phyloP scores from a whole-genome alignment of 179 eudicot genomes.

The Drosera spatulata region DNA sequence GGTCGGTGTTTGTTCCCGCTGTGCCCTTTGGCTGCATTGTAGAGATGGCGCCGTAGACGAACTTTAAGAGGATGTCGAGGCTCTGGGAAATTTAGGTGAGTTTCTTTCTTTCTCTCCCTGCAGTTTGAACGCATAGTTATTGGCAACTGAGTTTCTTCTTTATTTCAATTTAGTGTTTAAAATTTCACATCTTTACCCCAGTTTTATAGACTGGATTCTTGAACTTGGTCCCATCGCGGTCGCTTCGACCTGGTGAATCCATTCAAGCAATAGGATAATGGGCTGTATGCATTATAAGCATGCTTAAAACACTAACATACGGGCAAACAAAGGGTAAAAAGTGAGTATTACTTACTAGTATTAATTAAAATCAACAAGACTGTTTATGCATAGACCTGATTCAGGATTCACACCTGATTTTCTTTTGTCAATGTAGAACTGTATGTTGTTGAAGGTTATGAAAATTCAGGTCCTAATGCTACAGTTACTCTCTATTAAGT shows the following conservation, averaged over 20 bases:
- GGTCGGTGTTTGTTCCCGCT: not conserved
- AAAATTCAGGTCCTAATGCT: no score
- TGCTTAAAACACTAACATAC: no score
- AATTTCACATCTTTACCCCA: conserved; percentile 11
- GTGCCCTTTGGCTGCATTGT: conserved; percentile 7
- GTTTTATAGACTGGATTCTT: conserved; percentile 10
- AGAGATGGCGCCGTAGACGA: conserved; percentile 5
- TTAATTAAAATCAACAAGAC: no score
- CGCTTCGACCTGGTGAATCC: conserved; percentile 17
- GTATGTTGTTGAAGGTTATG: no score
- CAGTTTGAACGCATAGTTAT: conserved; percentile 1
- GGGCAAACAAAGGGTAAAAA: no score
- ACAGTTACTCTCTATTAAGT: no score
- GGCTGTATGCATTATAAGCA: no score
- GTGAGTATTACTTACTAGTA: no score
- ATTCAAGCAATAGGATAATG: no score
- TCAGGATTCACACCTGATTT: no score
- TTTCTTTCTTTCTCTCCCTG: conserved; percentile 14
- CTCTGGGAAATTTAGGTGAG: conserved; percentile 15
- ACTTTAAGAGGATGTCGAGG: conserved; percentile 18
- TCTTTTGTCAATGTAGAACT: no score
- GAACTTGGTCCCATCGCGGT: conserved; percentile 5
- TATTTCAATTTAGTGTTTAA: not conserved
- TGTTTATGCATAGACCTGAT: no score
- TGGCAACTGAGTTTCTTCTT: not conserved